A percentile compares a stretch with the other conserved stretches of the same genome.
Evolutionary conservation across 768 basidiomycete genomes (phyloP).

Genomic region (Mycena indigotica): DNA sequence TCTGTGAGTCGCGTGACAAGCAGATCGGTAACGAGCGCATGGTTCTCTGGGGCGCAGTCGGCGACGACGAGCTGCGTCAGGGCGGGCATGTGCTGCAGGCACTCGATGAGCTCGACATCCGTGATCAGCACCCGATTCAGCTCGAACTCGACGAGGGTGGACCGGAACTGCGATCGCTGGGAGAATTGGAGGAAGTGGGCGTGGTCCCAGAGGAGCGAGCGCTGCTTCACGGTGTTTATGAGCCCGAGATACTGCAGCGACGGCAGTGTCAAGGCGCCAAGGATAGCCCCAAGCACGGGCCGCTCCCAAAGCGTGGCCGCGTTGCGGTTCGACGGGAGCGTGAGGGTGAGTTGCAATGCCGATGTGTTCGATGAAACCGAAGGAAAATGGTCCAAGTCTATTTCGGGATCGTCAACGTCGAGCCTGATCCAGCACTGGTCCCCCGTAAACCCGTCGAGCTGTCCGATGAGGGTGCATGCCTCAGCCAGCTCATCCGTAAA

Average conservation of each 20-base stretch:
- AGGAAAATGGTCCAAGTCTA: not conserved
- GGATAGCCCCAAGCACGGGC: not conserved
- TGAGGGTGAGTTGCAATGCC: not conserved
- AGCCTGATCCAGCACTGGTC: not conserved
- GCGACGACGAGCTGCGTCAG: not conserved
- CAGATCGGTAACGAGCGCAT: not conserved
- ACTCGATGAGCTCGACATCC: not conserved
- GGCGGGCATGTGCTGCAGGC: not conserved
- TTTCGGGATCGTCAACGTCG: not conserved
- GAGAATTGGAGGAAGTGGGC: not conserved
- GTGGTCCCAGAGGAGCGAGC: not conserved
- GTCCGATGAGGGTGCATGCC: not conserved
- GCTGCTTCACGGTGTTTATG: not conserved
- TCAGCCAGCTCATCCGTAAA: not conserved
- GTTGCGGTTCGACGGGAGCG: not conserved
- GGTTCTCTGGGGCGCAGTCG: not conserved
- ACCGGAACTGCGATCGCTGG: not conserved
- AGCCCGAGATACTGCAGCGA: not conserved
- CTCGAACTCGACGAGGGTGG: not conserved
- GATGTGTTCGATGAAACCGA: not conserved
- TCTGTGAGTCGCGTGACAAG: not conserved
- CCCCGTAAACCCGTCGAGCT: not conserved
- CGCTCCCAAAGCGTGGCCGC: not conserved
- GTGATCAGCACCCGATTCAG: not conserved
- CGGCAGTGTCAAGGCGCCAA: not conserved